phyloP scores from a whole-genome alignment of 345 rosid genomes.

The Draba incana region DNA sequence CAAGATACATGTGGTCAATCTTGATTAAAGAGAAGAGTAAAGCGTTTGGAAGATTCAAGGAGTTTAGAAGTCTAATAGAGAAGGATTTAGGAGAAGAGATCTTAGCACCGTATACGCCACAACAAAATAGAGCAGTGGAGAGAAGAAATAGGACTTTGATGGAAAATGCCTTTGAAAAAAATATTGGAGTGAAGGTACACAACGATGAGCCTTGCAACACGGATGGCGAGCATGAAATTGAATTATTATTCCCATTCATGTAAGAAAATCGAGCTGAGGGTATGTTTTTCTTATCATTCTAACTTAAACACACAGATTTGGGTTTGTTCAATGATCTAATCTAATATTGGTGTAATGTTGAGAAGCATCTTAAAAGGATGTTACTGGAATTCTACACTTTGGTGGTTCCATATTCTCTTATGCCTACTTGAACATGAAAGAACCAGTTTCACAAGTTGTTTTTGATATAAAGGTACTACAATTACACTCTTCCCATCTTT shows the following conservation, averaged over 20 bases:
- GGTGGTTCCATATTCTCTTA: conserved; percentile 70
- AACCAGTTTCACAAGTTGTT: conserved; percentile 78
- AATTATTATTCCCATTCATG: conserved; percentile 73
- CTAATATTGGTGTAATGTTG: conserved; percentile 42
- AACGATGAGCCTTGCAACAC: conserved; percentile 57
- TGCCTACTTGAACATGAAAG: conserved; percentile 73
- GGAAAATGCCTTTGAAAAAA: no score
- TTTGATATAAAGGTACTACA: conserved; percentile 74
- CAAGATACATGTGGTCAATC: no score
- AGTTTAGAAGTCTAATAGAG: no score
- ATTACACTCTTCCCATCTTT: not conserved
- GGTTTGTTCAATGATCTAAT: conserved; percentile 11
- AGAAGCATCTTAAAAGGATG: conserved; percentile 63
- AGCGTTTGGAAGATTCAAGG: no score
- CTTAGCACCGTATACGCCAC: no score
- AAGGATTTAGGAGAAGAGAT: no score
- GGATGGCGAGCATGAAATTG: conserved; percentile 72
- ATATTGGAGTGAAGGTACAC: conserved; percentile 53
- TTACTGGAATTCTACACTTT: conserved; percentile 63
- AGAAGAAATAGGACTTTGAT: no score
- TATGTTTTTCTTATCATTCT: conserved; percentile 40
- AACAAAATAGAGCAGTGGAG: no score
- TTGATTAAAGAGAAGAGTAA: no score
- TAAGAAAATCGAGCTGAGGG: conserved; percentile 60
- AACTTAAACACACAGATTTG: not conserved